Percentiles rank a stretch among this genome's conserved stretches.
Conservation (phyloP, 164 flowering plant species). For the Dillenia turbinata region DNA sequence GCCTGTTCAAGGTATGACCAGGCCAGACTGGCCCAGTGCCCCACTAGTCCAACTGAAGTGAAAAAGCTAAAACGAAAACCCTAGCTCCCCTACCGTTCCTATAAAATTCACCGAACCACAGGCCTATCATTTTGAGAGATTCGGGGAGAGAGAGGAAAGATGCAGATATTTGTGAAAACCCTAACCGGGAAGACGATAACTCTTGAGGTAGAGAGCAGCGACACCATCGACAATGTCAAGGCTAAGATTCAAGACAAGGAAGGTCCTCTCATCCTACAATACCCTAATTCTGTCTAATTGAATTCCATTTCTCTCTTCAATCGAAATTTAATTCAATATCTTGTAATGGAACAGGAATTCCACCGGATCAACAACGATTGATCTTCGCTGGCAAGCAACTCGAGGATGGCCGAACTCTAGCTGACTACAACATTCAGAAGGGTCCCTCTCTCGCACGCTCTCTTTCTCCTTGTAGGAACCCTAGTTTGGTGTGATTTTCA, state of each 20-base stretch:
- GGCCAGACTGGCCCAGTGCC: too few species aligned
- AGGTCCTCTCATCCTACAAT: conserved; percentile 16
- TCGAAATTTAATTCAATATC: background rate
- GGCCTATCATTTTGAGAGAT: background rate
- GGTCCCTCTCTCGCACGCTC: conserved; percentile 11
- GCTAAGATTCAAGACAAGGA: conserved; percentile 62
- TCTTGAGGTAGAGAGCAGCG: conserved; percentile 54
- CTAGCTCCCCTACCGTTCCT: too few species aligned
- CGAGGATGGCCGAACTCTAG: conserved; percentile 54
- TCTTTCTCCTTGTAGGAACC: background rate
- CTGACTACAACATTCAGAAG: conserved; percentile 54
- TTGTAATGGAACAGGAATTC: conserved; percentile 28
- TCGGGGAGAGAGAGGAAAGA: conserved; percentile 10
- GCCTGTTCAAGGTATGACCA: too few species aligned
- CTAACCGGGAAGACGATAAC: conserved; percentile 52
- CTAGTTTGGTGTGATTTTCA: too few species aligned
- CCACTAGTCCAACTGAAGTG: too few species aligned
- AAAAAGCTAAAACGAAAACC: too few species aligned
- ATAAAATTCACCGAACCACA: too few species aligned
- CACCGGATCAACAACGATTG: conserved; percentile 51
- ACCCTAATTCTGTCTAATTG: conserved; percentile 1
- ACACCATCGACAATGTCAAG: conserved; percentile 58
- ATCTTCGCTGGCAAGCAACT: conserved; percentile 64
- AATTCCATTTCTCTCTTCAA: background rate
- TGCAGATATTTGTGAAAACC: conserved; percentile 58